These are phyloP conservation scores for Penicillium diatomitis DNA, from an alignment of 495 filamentous ascomycete genomes.

Conservation along the genomic window DNA sequence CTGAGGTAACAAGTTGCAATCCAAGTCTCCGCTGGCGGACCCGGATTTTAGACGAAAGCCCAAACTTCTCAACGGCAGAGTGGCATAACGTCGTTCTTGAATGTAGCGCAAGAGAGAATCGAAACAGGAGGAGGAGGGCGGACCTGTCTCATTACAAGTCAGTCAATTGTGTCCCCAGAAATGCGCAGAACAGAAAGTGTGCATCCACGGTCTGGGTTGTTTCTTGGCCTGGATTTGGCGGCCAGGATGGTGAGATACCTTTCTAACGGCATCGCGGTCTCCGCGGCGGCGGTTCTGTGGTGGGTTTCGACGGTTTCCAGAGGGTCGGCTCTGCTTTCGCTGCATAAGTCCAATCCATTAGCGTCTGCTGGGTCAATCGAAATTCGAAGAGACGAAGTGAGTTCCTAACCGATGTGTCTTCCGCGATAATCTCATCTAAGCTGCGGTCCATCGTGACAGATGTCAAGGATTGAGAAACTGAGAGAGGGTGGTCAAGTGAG, in stretches of 20 bases:
- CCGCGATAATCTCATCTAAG: slow-evolving; percentile 76
- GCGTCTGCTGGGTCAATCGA: slow-evolving; percentile 1
- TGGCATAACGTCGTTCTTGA: slow-evolving; percentile 23
- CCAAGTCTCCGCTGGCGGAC: slow-evolving; percentile 24
- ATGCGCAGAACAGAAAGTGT: background rate
- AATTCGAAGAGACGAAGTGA: background rate
- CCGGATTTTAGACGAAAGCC: slow-evolving; percentile 22
- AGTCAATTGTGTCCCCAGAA: slow-evolving; percentile 16
- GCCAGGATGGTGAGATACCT: slow-evolving; percentile 39
- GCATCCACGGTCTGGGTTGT: background rate
- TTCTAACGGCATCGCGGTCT: slow-evolving; percentile 61
- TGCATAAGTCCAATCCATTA: slow-evolving; percentile 9
- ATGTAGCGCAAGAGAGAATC: slow-evolving; percentile 30
- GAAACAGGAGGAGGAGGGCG: slow-evolving; percentile 34
- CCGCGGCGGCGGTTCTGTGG: slow-evolving; percentile 52
- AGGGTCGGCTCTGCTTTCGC: slow-evolving; percentile 27
- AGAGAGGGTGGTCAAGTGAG: background rate
- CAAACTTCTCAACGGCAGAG: slow-evolving; percentile 19
- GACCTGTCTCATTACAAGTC: slow-evolving; percentile 24
- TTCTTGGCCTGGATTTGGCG: background rate
- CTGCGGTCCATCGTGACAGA: slow-evolving; percentile 61
- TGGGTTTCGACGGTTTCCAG: slow-evolving; percentile 43
- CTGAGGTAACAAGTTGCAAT: slow-evolving; percentile 31
- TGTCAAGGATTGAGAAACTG: background rate
- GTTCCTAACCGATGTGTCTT: slow-evolving; percentile 55